phyloP scores from a whole-genome alignment of 148 eudicot species.

The Camellia lanceoleosa region DNA sequence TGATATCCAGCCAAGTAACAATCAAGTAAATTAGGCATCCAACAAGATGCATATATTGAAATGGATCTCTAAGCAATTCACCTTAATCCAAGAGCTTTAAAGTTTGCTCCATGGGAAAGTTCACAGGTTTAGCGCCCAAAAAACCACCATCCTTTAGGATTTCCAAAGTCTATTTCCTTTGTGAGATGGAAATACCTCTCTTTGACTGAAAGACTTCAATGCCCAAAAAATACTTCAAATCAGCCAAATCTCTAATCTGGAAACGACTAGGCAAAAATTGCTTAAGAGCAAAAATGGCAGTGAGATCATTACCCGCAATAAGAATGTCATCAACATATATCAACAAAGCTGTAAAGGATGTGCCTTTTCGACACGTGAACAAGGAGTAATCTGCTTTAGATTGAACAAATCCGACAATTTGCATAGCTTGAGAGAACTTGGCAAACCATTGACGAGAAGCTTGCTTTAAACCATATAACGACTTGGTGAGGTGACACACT shows the following conservation, averaged over 20 bases:
- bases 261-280: neutral
- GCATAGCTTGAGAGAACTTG: neutral
- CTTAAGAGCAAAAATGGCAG: neutral
- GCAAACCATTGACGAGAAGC: neutral
- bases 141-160: neutral
- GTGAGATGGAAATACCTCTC: neutral
- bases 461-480: neutral
- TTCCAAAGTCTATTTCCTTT: neutral
- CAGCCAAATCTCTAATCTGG: neutral
- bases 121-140: neutral
- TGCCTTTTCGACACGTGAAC: neutral
- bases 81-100: neutral
- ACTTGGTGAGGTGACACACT: neutral
- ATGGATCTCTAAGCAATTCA: neutral
- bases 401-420: neutral
- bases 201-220: neutral
- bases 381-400: neutral
- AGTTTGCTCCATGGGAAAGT: conserved; percentile 1
- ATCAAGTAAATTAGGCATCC: neutral
- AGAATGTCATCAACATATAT: neutral
- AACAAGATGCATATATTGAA: neutral
- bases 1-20: neutral
- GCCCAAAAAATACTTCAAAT: neutral
- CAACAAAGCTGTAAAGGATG: neutral
- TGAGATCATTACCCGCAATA: neutral